Evolutionary conservation across 106 monocot species (phyloP), one percentile per base, ranked within the genome.

Genomic region (Chionographis japonica): DNA sequence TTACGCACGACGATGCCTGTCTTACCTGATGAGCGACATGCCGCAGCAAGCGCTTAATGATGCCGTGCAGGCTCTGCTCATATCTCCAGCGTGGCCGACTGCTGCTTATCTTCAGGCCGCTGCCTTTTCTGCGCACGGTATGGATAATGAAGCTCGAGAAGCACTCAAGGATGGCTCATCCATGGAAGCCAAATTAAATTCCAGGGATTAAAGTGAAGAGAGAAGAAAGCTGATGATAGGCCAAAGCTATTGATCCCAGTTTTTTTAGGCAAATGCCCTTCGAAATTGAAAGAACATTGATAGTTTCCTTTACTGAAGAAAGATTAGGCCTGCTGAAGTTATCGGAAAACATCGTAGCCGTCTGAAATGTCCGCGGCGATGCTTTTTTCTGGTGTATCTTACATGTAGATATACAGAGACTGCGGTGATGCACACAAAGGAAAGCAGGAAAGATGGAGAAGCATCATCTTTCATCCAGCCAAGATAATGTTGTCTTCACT

Each of bases 31-130:
- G 84, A 89, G 69, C 61, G 91, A 95, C 4, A 81, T 79, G 79
- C 78, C 95, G 35, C 81, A 95, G 15, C 72, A 88, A 86, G 95
- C 95, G 42, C 88, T 95, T n/a, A 84, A 42, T 64, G 95, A 95
- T 51, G 95, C 95, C 13, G 82, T 82, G 77, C 86, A 91, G 65
- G 88, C 91, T n/a, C 72, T 88, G n/a, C 88, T 92, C 40, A 81
- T 91, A 77, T 86, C 88, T 54, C 91, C 95, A 38, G 78, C 88
- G 56, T 95, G 91, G 91, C 72, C 95, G 37, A 92, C 91, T 6
- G 95, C 95, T 16, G 82, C 80, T 52, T 95, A 95, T 69, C 91
- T 95, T 50, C 95, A 95, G 68, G 91, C 95, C 52, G 83, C 91
- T 15, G 83, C 91, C 3, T 84, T 95, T 55, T 78, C 72, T 27